These are phyloP conservation scores for Hyaloscypha finlandica DNA, from an alignment of 495 filamentous ascomycete species.

Conservation along the genomic window DNA sequence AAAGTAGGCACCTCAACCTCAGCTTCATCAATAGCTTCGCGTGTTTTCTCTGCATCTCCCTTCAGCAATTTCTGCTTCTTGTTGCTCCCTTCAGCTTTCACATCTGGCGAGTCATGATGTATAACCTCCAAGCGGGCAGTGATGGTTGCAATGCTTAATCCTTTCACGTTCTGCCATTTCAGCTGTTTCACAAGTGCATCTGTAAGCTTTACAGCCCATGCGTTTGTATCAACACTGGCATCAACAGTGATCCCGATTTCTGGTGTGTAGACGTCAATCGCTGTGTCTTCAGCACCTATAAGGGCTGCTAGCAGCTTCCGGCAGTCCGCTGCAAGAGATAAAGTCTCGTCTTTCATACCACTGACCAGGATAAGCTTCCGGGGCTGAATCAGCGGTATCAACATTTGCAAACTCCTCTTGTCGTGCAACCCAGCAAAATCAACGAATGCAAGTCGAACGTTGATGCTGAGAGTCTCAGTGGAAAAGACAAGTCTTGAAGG, in stretches of 20 bases:
- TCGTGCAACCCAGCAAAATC: slow-evolving; percentile 94
- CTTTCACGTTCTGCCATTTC: slow-evolving; percentile 92
- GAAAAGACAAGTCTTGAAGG: slow-evolving; percentile 73
- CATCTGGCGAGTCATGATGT: slow-evolving; percentile 34
- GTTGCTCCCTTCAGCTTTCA: slow-evolving; percentile 46
- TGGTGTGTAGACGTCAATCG: slow-evolving; percentile 77
- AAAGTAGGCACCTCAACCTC: slow-evolving; percentile 57
- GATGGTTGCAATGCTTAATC: slow-evolving; percentile 84
- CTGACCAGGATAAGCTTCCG: slow-evolving; percentile 89
- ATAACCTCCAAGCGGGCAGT: slow-evolving; percentile 61
- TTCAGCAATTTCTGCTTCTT: slow-evolving; percentile 71
- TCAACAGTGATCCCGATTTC: slow-evolving; percentile 68
- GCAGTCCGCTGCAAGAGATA: slow-evolving; percentile 76
- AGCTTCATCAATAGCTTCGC: slow-evolving; percentile 10
- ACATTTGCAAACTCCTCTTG: slow-evolving; percentile 87
- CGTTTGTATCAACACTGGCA: slow-evolving; percentile 96
- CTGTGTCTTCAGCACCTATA: slow-evolving; percentile 39
- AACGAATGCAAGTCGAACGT: slow-evolving; percentile 78
- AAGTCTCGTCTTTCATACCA: slow-evolving; percentile 76
- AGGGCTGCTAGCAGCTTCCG: slow-evolving; percentile 61
- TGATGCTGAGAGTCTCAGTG: slow-evolving; percentile 60
- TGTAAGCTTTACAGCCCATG: slow-evolving; percentile 90
- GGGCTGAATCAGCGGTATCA: slow-evolving; percentile 91
- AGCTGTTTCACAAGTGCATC: slow-evolving; percentile 78
- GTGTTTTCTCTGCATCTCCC: slow-evolving; percentile 39